Conservation (phyloP, 257 asterid genomes). For the Asclepias syriaca region DNA sequence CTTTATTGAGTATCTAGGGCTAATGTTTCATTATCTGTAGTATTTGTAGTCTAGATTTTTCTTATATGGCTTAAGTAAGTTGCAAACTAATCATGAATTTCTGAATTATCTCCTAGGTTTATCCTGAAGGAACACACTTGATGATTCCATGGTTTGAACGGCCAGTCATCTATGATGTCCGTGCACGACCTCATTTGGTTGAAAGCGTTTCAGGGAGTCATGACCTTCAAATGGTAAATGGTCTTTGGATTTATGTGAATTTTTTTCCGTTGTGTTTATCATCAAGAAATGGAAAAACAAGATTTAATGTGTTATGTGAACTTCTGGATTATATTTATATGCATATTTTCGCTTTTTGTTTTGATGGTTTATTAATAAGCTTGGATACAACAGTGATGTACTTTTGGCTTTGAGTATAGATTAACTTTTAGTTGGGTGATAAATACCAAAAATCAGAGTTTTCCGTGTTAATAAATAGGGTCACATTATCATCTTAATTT, state of each 20-base stretch:
- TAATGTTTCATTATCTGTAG: background rate
- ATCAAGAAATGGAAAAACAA: background rate
- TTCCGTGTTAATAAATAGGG: background rate
- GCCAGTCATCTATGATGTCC: slow-evolving; percentile 81
- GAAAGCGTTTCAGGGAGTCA: slow-evolving; percentile 97
- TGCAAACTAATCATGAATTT: background rate
- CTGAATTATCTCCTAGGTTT: slow-evolving; percentile 35
- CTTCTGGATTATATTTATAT: background rate
- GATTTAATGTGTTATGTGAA: background rate
- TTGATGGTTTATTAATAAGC: background rate
- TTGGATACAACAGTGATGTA: background rate
- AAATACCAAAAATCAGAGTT: background rate
- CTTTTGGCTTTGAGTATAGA: background rate
- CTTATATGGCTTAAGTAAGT: background rate
- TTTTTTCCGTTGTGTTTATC: background rate
- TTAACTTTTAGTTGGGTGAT: background rate
- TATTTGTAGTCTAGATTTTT: background rate
- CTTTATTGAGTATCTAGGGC: background rate
- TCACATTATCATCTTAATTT: background rate
- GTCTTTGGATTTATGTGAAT: slow-evolving; percentile 3
- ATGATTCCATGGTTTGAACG: slow-evolving; percentile 96
- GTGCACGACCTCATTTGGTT: slow-evolving; percentile 89
- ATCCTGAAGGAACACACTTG: slow-evolving; percentile 92
- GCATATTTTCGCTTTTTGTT: background rate
- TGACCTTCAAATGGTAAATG: slow-evolving; percentile 85